Percentiles rank a stretch among this genome's conserved stretches.
Evolutionary conservation across 2,329 filamentous ascomycete genomes (phyloP).

Genomic region (Diaporthe sp.): DNA sequence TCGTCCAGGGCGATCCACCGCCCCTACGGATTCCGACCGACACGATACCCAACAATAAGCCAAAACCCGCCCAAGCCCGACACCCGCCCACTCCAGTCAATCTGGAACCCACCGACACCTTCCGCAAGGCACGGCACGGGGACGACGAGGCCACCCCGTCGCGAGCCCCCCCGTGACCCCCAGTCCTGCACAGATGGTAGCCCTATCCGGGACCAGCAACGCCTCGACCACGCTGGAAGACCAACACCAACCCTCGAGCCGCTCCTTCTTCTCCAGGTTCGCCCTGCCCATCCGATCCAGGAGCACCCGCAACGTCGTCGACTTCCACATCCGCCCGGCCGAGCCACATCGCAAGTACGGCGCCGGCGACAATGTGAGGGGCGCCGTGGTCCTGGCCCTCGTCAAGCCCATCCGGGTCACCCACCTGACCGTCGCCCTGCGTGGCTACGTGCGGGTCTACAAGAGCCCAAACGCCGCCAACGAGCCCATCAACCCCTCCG

Average conservation of each 20-base stretch:
- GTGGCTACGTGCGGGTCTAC: constrained; percentile 85
- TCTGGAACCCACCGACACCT: constrained; percentile 24
- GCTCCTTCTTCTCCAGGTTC: constrained; percentile 67
- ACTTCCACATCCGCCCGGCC: constrained; percentile 83
- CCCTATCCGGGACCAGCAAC: constrained; percentile 56
- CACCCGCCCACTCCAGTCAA: constrained; percentile 9
- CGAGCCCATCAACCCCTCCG: constrained; percentile 59
- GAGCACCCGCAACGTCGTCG: constrained; percentile 74
- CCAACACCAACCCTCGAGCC: constrained; percentile 53
- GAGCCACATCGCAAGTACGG: constrained; percentile 84
- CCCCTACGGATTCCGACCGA: constrained; percentile 13
- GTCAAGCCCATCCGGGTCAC: constrained; percentile 83
- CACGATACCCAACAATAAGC: constrained; percentile 30
- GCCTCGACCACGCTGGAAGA: constrained; percentile 56
- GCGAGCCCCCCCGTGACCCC: constrained; percentile 34
- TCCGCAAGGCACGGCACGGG: constrained; percentile 32
- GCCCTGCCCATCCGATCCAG: constrained; percentile 65
- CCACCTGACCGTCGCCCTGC: constrained; percentile 82
- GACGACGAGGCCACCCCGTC: constrained; percentile 37
- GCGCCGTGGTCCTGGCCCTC: constrained; percentile 79
- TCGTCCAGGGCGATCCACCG: constrained; percentile 15
- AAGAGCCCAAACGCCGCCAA: constrained; percentile 75
- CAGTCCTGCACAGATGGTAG: constrained; percentile 60
- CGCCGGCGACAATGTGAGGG: constrained; percentile 81
- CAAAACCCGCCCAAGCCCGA: constrained; percentile 16